These are phyloP conservation scores for Colletotrichum sp. DNA, from an alignment of 2,329 filamentous ascomycete genomes.

Conservation along the genomic window DNA sequence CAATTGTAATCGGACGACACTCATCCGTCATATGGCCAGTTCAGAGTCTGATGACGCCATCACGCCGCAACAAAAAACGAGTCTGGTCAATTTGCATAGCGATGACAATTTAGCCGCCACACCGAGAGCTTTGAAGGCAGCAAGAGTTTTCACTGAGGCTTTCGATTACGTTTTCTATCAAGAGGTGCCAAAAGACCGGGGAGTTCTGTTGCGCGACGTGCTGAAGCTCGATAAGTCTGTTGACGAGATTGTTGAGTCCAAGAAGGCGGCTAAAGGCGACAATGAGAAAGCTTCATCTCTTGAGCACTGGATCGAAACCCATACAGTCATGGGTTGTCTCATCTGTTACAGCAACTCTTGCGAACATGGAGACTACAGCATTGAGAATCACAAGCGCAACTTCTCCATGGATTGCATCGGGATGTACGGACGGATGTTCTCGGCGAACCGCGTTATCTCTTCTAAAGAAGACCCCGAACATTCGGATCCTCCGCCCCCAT, in stretches of 20 bases:
- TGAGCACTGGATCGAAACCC: conserved; percentile 52
- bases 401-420: conserved; percentile 52
- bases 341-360: conserved; percentile 66
- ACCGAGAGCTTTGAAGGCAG: conserved; percentile 43
- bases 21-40: conserved; percentile 59
- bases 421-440: conserved; percentile 21
- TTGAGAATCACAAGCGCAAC: conserved; percentile 54
- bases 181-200: conserved; percentile 31
- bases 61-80: conserved; percentile 60
- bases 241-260: conserved; percentile 58
- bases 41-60: conserved; percentile 52
- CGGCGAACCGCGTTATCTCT: conserved; percentile 12
- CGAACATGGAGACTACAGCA: conserved; percentile 64
- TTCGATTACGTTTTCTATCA: conserved; percentile 61
- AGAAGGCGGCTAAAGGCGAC: conserved; percentile 53
- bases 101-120: conserved; percentile 41
- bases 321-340: conserved; percentile 61
- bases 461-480: conserved; percentile 1
- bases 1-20: conserved; percentile 54
- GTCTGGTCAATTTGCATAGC: conserved; percentile 53
- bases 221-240: conserved; percentile 58
- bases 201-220: conserved; percentile 56
- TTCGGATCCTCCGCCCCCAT: conserved; percentile 28
- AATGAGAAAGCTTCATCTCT: conserved; percentile 32
- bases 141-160: conserved; percentile 58